A percentile compares a stretch with the other conserved stretches of the same genome.
These are phyloP conservation scores for Sanghuangporus baumii DNA, from an alignment of 1,284 basidiomycete genomes.

Conservation along the genomic window DNA sequence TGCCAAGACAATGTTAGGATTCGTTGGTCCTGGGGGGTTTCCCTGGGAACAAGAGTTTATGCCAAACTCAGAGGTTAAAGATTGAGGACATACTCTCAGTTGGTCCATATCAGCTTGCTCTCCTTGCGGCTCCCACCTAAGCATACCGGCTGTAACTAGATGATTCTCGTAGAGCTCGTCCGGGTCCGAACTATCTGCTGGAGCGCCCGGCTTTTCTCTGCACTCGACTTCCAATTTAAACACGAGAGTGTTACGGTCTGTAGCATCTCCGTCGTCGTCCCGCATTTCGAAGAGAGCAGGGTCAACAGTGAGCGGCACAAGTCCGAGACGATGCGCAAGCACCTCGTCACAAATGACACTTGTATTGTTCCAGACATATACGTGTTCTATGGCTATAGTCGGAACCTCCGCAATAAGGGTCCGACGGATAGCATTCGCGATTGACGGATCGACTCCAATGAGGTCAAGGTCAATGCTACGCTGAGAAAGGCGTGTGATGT, in stretches of 20 bases:
- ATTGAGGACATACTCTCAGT: neutral
- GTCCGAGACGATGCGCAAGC: constrained; percentile 83
- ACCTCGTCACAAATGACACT: constrained; percentile 95
- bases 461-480: constrained; percentile 91
- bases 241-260: constrained; percentile 90
- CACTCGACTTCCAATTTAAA: constrained; percentile 79
- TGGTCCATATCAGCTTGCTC: constrained; percentile 48
- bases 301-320: constrained; percentile 87
- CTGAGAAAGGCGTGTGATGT: constrained; percentile 74
- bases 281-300: constrained; percentile 58
- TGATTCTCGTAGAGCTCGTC: constrained; percentile 64
- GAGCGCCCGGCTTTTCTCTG: constrained; percentile 48
- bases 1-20: constrained; percentile 86
- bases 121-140: constrained; percentile 85
- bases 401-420: constrained; percentile 96
- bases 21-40: constrained; percentile 64
- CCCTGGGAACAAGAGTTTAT: constrained; percentile 37
- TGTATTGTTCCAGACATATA: constrained; percentile 96
- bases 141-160: constrained; percentile 73
- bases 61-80: neutral
- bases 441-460: constrained; percentile 92
- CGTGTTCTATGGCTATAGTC: constrained; percentile 88
- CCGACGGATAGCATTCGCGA: constrained; percentile 92
- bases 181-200: constrained; percentile 57
- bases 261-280: constrained; percentile 45